phyloP scores from a whole-genome alignment of 1,284 basidiomycete genomes.

The Marasmius tenuissimus region DNA sequence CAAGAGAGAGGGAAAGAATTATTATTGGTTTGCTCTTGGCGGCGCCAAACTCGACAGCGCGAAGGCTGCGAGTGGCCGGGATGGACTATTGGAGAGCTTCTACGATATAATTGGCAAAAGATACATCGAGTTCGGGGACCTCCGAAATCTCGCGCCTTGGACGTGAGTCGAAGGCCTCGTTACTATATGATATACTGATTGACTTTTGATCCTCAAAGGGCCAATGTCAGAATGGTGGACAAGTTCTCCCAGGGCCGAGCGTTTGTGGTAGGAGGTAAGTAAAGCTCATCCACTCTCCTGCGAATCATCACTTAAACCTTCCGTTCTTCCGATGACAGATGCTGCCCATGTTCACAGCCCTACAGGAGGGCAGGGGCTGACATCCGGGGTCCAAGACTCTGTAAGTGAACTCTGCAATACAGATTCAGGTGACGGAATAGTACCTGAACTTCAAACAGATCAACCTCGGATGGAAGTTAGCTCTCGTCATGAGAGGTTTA shows the following conservation, averaged over 20 bases:
- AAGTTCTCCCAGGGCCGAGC: conserved; percentile 9
- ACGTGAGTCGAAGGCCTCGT: background rate
- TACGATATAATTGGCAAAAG: conserved; percentile 26
- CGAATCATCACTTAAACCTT: no score
- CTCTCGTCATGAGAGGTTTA: conserved; percentile 33
- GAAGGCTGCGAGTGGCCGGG: conserved; percentile 26
- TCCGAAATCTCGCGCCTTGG: background rate
- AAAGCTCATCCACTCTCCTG: background rate
- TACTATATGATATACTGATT: background rate
- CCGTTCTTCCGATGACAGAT: conserved; percentile 20
- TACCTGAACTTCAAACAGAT: conserved; percentile 19
- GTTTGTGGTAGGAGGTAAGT: conserved; percentile 13
- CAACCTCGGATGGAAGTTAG: conserved; percentile 43
- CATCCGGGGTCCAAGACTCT: conserved; percentile 38
- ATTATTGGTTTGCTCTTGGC: conserved; percentile 15
- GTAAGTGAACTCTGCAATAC: conserved; percentile 17
- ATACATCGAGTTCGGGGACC: conserved; percentile 10
- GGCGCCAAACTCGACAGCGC: conserved; percentile 27
- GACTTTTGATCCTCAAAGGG: background rate
- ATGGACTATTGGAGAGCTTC: conserved; percentile 28
- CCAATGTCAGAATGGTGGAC: conserved; percentile 8
- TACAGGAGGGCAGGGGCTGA: conserved; percentile 38
- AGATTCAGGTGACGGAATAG: background rate
- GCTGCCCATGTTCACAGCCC: conserved; percentile 30
- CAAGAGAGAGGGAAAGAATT: background rate